phyloP scores from a whole-genome alignment of 148 eudicot species.

The Pharnaceum exiguum region DNA sequence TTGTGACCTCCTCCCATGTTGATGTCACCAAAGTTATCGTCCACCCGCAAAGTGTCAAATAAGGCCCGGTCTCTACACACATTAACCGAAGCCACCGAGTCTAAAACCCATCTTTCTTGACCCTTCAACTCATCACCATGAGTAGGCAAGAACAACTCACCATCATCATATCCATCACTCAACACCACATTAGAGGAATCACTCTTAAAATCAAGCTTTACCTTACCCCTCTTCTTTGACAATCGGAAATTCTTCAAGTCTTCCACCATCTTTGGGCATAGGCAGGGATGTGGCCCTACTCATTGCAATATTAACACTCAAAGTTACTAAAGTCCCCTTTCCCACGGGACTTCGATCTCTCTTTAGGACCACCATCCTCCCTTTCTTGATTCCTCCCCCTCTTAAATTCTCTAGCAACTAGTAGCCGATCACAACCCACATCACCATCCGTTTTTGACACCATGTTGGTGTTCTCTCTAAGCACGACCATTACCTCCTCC shows the following conservation, averaged over 20 bases:
- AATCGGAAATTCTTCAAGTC: not conserved
- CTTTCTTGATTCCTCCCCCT: not conserved
- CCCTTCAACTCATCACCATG: not conserved
- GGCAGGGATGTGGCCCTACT: not conserved
- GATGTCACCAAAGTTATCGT: not conserved
- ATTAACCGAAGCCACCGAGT: not conserved
- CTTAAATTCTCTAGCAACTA: too few relatives aligned
- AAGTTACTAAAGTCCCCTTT: not conserved
- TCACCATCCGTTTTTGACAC: not conserved
- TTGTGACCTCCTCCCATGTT: not conserved
- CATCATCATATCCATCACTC: not conserved
- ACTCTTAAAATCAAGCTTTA: too few relatives aligned
- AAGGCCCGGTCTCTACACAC: not conserved
- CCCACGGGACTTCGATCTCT: not conserved
- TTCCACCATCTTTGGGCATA: not conserved
- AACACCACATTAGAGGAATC: not conserved
- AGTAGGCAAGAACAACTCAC: not conserved
- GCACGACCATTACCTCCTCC: not conserved
- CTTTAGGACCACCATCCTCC: too few relatives aligned
- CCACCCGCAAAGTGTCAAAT: not conserved
- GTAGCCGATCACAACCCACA: too few relatives aligned
- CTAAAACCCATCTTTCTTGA: not conserved
- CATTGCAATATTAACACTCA: not conserved
- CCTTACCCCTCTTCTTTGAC: not conserved
- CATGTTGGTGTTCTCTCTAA: conserved; percentile 5